Conservation (phyloP, 371 early-diverging fungal species). For the Mucor circinelloides region DNA sequence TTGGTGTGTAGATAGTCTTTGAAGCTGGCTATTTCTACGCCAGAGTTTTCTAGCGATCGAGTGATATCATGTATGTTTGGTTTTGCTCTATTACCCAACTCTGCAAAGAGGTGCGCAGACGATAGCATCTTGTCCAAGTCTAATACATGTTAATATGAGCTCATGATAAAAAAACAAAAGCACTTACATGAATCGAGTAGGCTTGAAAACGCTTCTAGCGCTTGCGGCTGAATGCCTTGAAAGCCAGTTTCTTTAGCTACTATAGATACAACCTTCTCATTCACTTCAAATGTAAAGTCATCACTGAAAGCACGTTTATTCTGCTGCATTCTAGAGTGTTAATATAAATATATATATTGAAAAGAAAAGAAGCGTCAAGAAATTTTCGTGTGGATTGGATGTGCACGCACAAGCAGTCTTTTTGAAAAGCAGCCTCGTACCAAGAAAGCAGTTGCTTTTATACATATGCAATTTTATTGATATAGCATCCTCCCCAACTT, state of each 20-base stretch:
- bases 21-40: conserved; percentile 34
- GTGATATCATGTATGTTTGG: conserved; percentile 60
- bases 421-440: neutral
- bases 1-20: conserved; percentile 33
- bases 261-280: conserved; percentile 32
- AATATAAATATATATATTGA: neutral
- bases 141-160: conserved; percentile 8
- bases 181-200: conserved; percentile 48
- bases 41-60: conserved; percentile 44
- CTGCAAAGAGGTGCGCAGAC: conserved; percentile 52
- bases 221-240: conserved; percentile 49
- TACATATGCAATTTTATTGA: neutral
- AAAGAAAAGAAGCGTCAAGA: neutral
- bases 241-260: conserved; percentile 51
- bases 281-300: conserved; percentile 16
- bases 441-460: neutral
- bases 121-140: conserved; percentile 55
- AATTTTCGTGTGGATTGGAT: neutral
- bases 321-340: conserved; percentile 15
- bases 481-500: neutral
- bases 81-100: conserved; percentile 54
- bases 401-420: neutral
- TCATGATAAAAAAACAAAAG: neutral
- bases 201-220: conserved; percentile 47
- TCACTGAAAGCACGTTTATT: conserved; percentile 16